Percentiles rank a stretch among this genome's conserved stretches.
Evolutionary conservation across 2,329 filamentous ascomycete species (phyloP).

Genomic region (Aspergillus sp.): DNA sequence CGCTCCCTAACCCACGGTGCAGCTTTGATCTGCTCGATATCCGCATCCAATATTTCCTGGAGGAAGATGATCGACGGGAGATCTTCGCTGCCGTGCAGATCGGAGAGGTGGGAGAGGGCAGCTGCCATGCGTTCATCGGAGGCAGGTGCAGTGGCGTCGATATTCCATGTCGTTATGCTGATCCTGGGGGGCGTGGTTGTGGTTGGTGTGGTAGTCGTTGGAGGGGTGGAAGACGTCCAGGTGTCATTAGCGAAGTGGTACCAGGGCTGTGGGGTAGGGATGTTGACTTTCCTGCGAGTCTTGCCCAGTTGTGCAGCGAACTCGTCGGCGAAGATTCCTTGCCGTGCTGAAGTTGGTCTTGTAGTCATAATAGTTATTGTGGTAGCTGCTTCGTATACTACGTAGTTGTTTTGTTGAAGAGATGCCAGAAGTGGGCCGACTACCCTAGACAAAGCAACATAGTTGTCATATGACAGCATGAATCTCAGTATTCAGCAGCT

Average conservation of each 20-base stretch:
- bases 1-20: constrained; percentile 42
- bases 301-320: too few relatives aligned
- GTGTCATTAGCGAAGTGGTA: not conserved
- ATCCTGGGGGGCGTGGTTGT: constrained; percentile 10
- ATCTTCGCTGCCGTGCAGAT: constrained; percentile 16
- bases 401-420: too few relatives aligned
- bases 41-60: constrained; percentile 46
- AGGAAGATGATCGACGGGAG: constrained; percentile 42
- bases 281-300: too few relatives aligned
- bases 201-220: not conserved
- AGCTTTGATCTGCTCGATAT: constrained; percentile 40
- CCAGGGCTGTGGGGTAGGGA: too few relatives aligned
- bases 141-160: constrained; percentile 39
- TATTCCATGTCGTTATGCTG: constrained; percentile 43
- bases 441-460: too few relatives aligned
- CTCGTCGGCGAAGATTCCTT: too few relatives aligned
- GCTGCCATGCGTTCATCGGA: constrained; percentile 35
- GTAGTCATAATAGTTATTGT: too few relatives aligned
- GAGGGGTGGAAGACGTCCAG: not conserved
- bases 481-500: too few relatives aligned
- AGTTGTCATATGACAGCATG: too few relatives aligned
- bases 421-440: too few relatives aligned
- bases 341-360: too few relatives aligned
- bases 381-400: too few relatives aligned
- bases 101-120: constrained; percentile 35